Evolutionary conservation across 257 asterid species (phyloP).

Genomic region (Solanum verrucosum): DNA sequence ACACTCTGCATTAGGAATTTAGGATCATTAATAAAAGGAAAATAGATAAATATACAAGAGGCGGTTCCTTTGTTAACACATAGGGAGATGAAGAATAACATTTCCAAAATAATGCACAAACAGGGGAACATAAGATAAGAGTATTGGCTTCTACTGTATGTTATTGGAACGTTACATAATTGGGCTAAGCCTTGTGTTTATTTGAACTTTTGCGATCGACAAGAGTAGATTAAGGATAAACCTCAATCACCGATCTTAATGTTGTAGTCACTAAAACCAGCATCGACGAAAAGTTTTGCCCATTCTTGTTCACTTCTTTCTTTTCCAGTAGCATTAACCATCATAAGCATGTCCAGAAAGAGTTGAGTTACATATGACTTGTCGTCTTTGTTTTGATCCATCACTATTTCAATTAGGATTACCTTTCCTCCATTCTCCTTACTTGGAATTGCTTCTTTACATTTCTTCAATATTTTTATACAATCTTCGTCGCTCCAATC

Average conservation of each 20-base stretch:
- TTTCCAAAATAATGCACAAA: neutral
- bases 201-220: too few relatives aligned
- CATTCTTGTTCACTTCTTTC: neutral
- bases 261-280: neutral
- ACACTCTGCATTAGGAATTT: neutral
- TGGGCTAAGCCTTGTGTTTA: too few relatives aligned
- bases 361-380: neutral
- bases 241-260: neutral
- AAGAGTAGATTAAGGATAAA: neutral
- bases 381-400: neutral
- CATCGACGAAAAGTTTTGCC: neutral
- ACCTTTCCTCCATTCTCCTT: slow-evolving; percentile 6
- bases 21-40: neutral
- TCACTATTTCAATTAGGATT: neutral
- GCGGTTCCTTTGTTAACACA: neutral
- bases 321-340: neutral
- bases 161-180: neutral
- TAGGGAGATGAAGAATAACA: neutral
- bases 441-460: slow-evolving; percentile 8
- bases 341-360: neutral
- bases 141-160: neutral
- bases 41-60: neutral
- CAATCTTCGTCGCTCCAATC: neutral
- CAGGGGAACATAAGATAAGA: neutral
- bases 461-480: slow-evolving; percentile 6